These are phyloP conservation scores for Penicillium tannophilum DNA, from an alignment of 495 filamentous ascomycete species.

Conservation along the genomic window DNA sequence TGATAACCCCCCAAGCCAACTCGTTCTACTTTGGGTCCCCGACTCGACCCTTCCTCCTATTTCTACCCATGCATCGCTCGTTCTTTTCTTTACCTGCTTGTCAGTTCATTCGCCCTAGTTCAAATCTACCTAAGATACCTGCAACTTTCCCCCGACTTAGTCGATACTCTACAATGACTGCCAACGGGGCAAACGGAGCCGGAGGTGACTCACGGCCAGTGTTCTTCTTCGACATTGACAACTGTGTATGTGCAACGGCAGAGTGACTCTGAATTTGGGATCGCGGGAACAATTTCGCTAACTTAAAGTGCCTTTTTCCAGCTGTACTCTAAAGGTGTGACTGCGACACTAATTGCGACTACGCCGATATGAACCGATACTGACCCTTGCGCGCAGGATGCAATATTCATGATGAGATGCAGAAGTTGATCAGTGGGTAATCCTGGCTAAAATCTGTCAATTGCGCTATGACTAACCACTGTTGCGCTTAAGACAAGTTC, in stretches of 20 bases:
- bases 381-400: constrained; percentile 46
- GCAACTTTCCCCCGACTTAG: constrained; percentile 1
- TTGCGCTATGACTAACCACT: constrained; percentile 3
- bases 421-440: constrained; percentile 59
- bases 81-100: constrained; percentile 14
- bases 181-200: constrained; percentile 21
- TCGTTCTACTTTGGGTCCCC: constrained; percentile 5
- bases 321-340: constrained; percentile 58
- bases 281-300: constrained; percentile 7
- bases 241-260: constrained; percentile 65
- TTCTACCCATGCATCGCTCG: constrained; percentile 21
- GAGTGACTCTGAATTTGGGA: not conserved
- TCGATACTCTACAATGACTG: constrained; percentile 24
- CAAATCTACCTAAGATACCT: constrained; percentile 7
- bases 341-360: not conserved
- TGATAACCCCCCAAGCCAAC: constrained; percentile 9
- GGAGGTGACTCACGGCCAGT: constrained; percentile 53
- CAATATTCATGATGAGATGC: constrained; percentile 76
- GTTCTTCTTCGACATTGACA: constrained; percentile 97
- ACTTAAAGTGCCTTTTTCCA: constrained; percentile 18
- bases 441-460: not conserved
- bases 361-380: not conserved
- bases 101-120: constrained; percentile 13
- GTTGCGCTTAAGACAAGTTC: constrained; percentile 61
- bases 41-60: not conserved